Evolutionary conservation across 768 basidiomycete species (phyloP), one percentile per base, ranked within the genome.

Genomic region (Mrakia blollopis): DNA sequence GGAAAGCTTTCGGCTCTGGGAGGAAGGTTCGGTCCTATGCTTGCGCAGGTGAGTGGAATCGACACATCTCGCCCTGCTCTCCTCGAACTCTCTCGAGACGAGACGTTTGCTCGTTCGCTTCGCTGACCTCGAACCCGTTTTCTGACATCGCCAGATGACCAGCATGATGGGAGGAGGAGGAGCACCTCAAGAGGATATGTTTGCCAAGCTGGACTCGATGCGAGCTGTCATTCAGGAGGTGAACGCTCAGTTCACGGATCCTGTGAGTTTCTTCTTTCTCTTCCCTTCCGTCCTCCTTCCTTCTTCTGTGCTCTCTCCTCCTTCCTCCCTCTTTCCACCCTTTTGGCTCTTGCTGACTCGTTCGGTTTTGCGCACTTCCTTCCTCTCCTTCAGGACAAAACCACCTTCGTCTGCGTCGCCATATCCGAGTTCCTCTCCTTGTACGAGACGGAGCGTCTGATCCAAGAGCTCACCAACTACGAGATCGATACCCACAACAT

Each of bases 401-500:
- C 97, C 16, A 98, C 94, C 25, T 99, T 99, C 81, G 91, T 99
- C 80, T 98, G 97, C 81, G 96, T 98, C 72, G 94, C 94, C 87
- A 98, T 98, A 82, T 97, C 96, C 72, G 96, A 98, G 84, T 98
- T 99, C 88, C 85, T 98, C 80, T 97, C 94, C 21, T 86, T 99
- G 37, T 99, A 99, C 84, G 97, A 99, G 86, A 99, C 97, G 37
- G 97, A 99, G 84, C 92, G 97, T 39, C 88, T 99, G 35, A 93
- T 99, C 41, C 97, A 99, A 84, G 95, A 98, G 83, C 86, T 97
- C 63, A 93, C 92, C n/a, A 86, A 89, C 63, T 86, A 85, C 80
- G 93, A 94, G 83, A 98, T 98, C 82, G 95, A 98, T 84, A 97
- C 94, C 69, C 97, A 99, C 84, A 95, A 96, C 83, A 98, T 99